Evolutionary conservation across 2,329 filamentous ascomycete species (phyloP).

Genomic region (Plectosphaerella cucumerina): DNA sequence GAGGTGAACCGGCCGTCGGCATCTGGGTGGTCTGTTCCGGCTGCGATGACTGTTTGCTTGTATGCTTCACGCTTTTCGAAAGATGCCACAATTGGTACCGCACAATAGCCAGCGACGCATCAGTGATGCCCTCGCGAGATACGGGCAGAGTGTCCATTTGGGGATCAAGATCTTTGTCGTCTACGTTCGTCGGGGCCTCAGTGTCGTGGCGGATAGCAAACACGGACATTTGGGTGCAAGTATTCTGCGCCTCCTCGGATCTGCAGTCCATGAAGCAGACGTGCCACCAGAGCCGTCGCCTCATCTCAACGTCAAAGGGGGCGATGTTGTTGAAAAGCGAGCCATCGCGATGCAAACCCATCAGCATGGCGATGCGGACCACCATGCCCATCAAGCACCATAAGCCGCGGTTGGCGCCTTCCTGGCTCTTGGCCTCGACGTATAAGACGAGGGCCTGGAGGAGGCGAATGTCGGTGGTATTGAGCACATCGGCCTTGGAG

Average conservation of each 20-base stretch:
- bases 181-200: constrained; percentile 41
- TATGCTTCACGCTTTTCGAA: background rate
- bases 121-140: constrained; percentile 24
- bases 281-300: constrained; percentile 57
- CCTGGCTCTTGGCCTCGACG: constrained; percentile 44
- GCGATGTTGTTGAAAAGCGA: constrained; percentile 41
- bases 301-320: constrained; percentile 58
- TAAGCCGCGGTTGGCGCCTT: constrained; percentile 33
- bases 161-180: constrained; percentile 40
- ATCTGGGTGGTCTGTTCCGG: no score
- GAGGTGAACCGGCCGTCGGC: background rate
- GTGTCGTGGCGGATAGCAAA: constrained; percentile 56
- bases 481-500: constrained; percentile 37
- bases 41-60: no score
- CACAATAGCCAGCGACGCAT: constrained; percentile 31
- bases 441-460: constrained; percentile 49
- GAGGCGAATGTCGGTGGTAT: constrained; percentile 43
- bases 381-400: constrained; percentile 58
- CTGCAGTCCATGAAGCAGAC: constrained; percentile 56
- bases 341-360: constrained; percentile 58
- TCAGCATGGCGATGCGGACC: constrained; percentile 53
- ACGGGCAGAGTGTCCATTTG: constrained; percentile 18
- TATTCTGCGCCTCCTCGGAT: constrained; percentile 59
- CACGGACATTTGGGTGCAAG: constrained; percentile 51
- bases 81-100: constrained; percentile 24